Evolutionary conservation across 106 monocot species (phyloP).

Genomic region (Allium sativum): DNA sequence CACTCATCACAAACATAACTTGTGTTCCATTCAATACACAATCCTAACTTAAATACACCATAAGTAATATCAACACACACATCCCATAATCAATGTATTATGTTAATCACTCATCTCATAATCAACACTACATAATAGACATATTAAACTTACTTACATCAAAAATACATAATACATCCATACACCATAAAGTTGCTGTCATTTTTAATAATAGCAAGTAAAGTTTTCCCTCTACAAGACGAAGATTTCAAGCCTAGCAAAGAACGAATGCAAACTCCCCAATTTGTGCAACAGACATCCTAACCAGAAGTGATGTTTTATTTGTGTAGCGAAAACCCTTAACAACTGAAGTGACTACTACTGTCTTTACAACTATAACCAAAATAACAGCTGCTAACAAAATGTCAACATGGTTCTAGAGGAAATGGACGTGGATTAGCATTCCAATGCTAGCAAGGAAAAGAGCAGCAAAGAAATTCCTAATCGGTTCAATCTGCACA

Average conservation of each 20-base stretch:
- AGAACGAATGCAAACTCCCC: slow-evolving; percentile 99
- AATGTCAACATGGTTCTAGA: slow-evolving; percentile 94
- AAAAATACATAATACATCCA: no score
- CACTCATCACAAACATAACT: no score
- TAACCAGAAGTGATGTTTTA: slow-evolving; percentile 91
- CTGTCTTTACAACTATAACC: slow-evolving; percentile 75
- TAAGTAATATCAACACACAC: no score
- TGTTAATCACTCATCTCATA: no score
- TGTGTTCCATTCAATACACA: no score
- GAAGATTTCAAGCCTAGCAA: slow-evolving; percentile 54
- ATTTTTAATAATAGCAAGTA: no score
- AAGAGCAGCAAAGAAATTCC: slow-evolving; percentile 93
- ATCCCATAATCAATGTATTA: no score
- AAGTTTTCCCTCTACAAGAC: slow-evolving; percentile 3
- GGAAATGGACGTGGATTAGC: slow-evolving; percentile 91
- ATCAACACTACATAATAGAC: no score
- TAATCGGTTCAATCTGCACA: slow-evolving; percentile 96
- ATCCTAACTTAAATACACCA: no score
- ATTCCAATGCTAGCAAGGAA: slow-evolving; percentile 96
- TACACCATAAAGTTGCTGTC: no score
- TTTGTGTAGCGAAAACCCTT: slow-evolving; percentile 85
- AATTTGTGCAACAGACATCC: slow-evolving; percentile 96
- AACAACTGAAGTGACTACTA: slow-evolving; percentile 58
- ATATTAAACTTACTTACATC: no score
- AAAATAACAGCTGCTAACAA: slow-evolving; percentile 81